A percentile compares a stretch with the other conserved stretches of the same genome.
These are phyloP conservation scores for Talaromyces proteolyticus DNA, from an alignment of 495 filamentous ascomycete species.

Conservation along the genomic window DNA sequence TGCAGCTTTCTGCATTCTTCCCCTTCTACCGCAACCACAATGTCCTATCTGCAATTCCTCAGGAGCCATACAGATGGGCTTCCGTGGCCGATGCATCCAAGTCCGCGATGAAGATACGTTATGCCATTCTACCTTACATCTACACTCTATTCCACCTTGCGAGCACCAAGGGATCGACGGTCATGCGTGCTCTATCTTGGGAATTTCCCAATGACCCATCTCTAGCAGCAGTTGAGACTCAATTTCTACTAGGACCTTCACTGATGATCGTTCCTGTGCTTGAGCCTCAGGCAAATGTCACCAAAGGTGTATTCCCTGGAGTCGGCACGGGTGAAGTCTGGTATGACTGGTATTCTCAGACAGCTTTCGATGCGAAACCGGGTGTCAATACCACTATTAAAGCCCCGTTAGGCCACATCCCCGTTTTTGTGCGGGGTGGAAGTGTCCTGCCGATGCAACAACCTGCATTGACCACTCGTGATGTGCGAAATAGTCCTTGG, in stretches of 20 bases:
- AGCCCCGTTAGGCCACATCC: conserved; percentile 75
- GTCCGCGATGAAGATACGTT: conserved; percentile 69
- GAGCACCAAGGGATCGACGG: conserved; percentile 61
- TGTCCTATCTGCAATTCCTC: conserved; percentile 49
- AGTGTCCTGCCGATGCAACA: conserved; percentile 65
- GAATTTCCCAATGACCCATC: conserved; percentile 75
- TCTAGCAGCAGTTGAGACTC: conserved; percentile 60
- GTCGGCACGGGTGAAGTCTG: conserved; percentile 56
- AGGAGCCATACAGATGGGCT: conserved; percentile 75
- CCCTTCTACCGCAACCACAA: conserved; percentile 90
- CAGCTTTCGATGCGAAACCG: conserved; percentile 41
- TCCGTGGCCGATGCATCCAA: conserved; percentile 61
- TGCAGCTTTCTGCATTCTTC: conserved; percentile 81
- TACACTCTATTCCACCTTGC: conserved; percentile 76
- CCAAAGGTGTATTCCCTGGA: conserved; percentile 77
- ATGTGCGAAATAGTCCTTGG: conserved; percentile 63
- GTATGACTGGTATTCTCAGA: conserved; percentile 79
- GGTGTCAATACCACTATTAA: conserved; percentile 67
- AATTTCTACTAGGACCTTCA: conserved; percentile 71
- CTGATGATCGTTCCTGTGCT: conserved; percentile 72
- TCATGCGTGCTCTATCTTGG: conserved; percentile 79
- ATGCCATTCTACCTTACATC: conserved; percentile 68
- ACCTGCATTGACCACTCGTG: conserved; percentile 62
- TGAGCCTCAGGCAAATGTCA: conserved; percentile 54
- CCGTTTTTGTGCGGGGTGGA: conserved; percentile 69